phyloP scores from a whole-genome alignment of 371 early-diverging fungal species.

The Basidiobolus meristosporus region DNA sequence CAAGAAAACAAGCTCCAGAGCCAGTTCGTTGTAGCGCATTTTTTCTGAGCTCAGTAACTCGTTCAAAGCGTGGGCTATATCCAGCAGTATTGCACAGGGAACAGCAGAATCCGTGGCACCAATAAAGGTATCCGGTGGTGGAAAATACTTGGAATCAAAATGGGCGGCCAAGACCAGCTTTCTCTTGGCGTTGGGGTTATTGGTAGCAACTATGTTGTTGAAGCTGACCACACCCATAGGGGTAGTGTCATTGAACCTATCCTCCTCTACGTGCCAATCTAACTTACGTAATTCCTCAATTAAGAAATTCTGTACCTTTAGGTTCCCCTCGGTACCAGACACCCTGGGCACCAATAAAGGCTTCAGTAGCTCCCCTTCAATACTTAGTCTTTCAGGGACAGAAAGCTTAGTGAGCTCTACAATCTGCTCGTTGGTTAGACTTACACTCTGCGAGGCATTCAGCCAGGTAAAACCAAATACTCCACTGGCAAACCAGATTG shows the following conservation, averaged over 20 bases:
- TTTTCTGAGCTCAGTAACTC: slow-evolving; percentile 10
- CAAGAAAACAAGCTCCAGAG: slow-evolving; percentile 85
- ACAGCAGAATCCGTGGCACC: slow-evolving; percentile 75
- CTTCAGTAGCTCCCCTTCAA: slow-evolving; percentile 28
- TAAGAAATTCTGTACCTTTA: slow-evolving; percentile 45
- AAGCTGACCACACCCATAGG: slow-evolving; percentile 54
- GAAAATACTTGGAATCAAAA: slow-evolving; percentile 69
- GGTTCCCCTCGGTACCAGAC: slow-evolving; percentile 55
- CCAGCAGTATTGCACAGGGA: slow-evolving; percentile 76
- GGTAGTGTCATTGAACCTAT: slow-evolving; percentile 56
- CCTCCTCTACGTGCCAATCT: slow-evolving; percentile 61
- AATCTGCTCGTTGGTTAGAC: too few relatives aligned
- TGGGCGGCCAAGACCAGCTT: slow-evolving; percentile 82
- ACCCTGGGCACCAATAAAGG: slow-evolving; percentile 54
- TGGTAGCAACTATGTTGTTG: slow-evolving; percentile 79
- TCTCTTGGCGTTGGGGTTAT: slow-evolving; percentile 41
- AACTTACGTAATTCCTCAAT: slow-evolving; percentile 27
- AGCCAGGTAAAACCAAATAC: too few relatives aligned
- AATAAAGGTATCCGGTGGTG: slow-evolving; percentile 37
- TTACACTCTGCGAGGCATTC: too few relatives aligned
- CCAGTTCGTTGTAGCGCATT: slow-evolving; percentile 16
- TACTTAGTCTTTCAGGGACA: too few relatives aligned
- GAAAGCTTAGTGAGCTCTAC: neutral
- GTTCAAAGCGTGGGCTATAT: slow-evolving; percentile 45
- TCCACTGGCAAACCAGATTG: too few relatives aligned